Evolutionary conservation across 2,329 filamentous ascomycete species (phyloP).

Genomic region (Calonectria fujianensis): DNA sequence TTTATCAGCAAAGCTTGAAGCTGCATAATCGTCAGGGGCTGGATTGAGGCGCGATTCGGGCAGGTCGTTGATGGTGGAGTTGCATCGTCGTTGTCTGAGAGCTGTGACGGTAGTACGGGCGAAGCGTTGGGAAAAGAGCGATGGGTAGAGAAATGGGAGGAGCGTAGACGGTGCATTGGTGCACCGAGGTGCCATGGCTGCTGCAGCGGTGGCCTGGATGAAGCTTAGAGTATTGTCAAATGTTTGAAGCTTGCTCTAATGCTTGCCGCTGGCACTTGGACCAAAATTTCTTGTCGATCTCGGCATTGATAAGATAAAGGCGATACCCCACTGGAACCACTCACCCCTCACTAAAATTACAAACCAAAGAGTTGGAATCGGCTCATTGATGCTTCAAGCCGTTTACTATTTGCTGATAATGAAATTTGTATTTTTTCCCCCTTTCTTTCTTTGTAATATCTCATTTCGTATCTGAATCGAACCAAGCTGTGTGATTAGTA

Average conservation of each 20-base stretch:
- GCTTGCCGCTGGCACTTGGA: conserved; percentile 15
- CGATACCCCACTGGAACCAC: not conserved
- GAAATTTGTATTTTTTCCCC: not conserved
- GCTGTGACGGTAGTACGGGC: conserved; percentile 35
- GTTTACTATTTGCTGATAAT: not conserved
- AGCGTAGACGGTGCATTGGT: conserved; percentile 51
- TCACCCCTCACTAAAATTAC: conserved; percentile 5
- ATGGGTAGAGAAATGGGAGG: conserved; percentile 70
- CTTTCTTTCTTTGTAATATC: not conserved
- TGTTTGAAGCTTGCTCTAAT: not conserved
- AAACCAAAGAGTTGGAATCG: not conserved
- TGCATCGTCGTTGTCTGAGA: conserved; percentile 50
- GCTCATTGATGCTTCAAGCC: not conserved
- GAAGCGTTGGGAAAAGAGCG: conserved; percentile 58
- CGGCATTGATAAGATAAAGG: conserved; percentile 39
- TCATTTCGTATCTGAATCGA: not conserved
- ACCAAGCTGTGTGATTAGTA: not conserved
- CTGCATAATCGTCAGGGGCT: conserved; percentile 86
- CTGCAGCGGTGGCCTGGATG: conserved; percentile 16
- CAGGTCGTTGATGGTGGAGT: conserved; percentile 60
- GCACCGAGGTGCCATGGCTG: conserved; percentile 56
- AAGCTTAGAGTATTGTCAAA: conserved; percentile 1
- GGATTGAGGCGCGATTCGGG: conserved; percentile 83
- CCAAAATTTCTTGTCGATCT: conserved; percentile 34
- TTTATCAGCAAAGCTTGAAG: conserved; percentile 90